These are phyloP conservation scores for Ogataea pini DNA, from an alignment of 805 yeast genomes.

Conservation along the genomic window DNA sequence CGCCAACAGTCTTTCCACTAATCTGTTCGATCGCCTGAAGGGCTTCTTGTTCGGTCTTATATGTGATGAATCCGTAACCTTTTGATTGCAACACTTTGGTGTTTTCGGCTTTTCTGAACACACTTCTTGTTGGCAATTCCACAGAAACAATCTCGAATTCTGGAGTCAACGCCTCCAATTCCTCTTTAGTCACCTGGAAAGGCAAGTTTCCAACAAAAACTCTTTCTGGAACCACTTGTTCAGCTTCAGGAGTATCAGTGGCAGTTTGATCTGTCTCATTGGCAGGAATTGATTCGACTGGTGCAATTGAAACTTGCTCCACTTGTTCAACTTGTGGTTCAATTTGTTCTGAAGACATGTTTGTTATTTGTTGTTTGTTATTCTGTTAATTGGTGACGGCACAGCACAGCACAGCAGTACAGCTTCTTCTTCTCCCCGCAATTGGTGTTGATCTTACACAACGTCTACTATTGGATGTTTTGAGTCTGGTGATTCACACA, in stretches of 20 bases:
- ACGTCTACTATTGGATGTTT: not conserved
- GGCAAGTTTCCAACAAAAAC: slow-evolving; percentile 49
- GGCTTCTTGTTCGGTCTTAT: slow-evolving; percentile 62
- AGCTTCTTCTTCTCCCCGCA: slow-evolving; percentile 7
- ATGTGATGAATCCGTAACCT: slow-evolving; percentile 54
- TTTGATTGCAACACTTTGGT: slow-evolving; percentile 29
- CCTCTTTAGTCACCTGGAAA: slow-evolving; percentile 45
- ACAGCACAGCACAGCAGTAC: slow-evolving; percentile 6
- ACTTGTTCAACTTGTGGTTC: slow-evolving; percentile 12
- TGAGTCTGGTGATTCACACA: not conserved
- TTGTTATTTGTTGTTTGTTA: slow-evolving; percentile 8
- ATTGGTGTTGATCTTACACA: slow-evolving; percentile 1
- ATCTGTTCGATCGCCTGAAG: slow-evolving; percentile 53
- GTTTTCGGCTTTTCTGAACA: slow-evolving; percentile 26
- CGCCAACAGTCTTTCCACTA: slow-evolving; percentile 33
- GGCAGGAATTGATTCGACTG: slow-evolving; percentile 7
- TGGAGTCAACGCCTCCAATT: slow-evolving; percentile 42
- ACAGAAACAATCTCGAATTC: slow-evolving; percentile 36
- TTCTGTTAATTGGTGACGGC: not conserved
- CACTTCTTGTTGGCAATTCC: slow-evolving; percentile 35
- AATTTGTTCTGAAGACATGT: slow-evolving; percentile 14
- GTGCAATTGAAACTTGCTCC: slow-evolving; percentile 6
- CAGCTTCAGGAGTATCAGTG: slow-evolving; percentile 11
- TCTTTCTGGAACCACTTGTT: slow-evolving; percentile 42
- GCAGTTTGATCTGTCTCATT: not conserved